Conservation (phyloP, 2,329 filamentous ascomycete genomes). For the Aspergillus pseudoterreus region DNA sequence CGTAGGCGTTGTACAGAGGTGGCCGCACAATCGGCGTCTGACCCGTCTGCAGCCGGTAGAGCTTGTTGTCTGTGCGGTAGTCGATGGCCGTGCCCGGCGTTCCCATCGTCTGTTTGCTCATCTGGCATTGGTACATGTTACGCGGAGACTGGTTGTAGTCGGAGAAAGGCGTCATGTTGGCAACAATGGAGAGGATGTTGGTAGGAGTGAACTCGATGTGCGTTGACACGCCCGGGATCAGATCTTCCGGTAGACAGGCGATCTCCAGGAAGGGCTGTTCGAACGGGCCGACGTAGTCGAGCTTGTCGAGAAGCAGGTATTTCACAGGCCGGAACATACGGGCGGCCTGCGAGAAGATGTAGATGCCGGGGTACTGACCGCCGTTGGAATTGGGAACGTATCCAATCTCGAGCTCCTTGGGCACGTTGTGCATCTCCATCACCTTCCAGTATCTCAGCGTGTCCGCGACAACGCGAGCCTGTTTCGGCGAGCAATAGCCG, state of each 20-base stretch:
- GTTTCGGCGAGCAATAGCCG: constrained; percentile 82
- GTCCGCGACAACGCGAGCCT: constrained; percentile 77
- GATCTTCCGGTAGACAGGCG: constrained; percentile 81
- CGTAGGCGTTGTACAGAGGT: constrained; percentile 91
- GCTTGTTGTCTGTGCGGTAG: constrained; percentile 94
- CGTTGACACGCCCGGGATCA: constrained; percentile 81
- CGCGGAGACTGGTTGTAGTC: constrained; percentile 97
- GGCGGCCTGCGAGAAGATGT: constrained; percentile 81
- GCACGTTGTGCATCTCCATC: constrained; percentile 74
- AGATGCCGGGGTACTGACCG: constrained; percentile 94
- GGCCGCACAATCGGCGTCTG: constrained; percentile 92
- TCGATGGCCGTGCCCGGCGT: constrained; percentile 81
- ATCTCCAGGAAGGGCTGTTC: constrained; percentile 99
- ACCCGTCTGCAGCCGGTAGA: constrained; percentile 89
- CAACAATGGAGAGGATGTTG: constrained; percentile 94
- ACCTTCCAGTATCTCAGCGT: constrained; percentile 95
- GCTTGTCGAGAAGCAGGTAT: constrained; percentile 79
- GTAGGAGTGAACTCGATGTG: constrained; percentile 94
- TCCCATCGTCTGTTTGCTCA: constrained; percentile 99
- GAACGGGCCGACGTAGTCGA: constrained; percentile 86
- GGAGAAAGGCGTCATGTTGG: constrained; percentile 98
- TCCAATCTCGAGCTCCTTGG: constrained; percentile 82
- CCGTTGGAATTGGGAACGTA: constrained; percentile 83
- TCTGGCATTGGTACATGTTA: constrained; percentile 99
- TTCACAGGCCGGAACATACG: constrained; percentile 90